Percentiles rank a stretch among this genome's conserved stretches.
Evolutionary conservation across 2,329 filamentous ascomycete species (phyloP).

Genomic region (Pyrenophora seminiperda): DNA sequence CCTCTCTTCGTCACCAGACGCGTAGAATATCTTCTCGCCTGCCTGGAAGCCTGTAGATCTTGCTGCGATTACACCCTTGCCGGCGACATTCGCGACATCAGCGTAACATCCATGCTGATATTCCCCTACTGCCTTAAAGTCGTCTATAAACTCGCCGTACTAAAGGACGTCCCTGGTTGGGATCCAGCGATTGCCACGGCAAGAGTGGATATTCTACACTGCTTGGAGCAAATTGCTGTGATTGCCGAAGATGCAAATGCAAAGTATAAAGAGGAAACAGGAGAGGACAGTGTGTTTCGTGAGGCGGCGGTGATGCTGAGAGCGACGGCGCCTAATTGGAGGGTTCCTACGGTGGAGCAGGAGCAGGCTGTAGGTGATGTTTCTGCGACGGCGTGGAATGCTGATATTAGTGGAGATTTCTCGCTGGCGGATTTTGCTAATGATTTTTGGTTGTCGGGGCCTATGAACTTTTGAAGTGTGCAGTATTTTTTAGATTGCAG

Average conservation of each 20-base stretch:
- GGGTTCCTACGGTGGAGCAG: neutral
- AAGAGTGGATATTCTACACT: slow-evolving; percentile 14
- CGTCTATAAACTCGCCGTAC: slow-evolving; percentile 16
- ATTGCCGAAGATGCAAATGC: slow-evolving; percentile 14
- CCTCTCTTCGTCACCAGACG: slow-evolving; percentile 15
- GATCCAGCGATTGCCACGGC: slow-evolving; percentile 15
- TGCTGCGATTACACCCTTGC: slow-evolving; percentile 17
- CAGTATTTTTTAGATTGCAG: neutral
- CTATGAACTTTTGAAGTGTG: slow-evolving; percentile 11
- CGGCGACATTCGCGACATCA: slow-evolving; percentile 7
- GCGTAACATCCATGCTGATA: slow-evolving; percentile 17
- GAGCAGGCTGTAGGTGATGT: neutral
- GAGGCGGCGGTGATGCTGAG: slow-evolving; percentile 20
- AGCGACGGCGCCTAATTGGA: slow-evolving; percentile 19
- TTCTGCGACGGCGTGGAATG: neutral
- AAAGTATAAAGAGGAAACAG: slow-evolving; percentile 14
- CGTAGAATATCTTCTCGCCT: slow-evolving; percentile 19
- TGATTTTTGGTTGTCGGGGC: slow-evolving; percentile 22
- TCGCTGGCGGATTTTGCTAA: slow-evolving; percentile 21
- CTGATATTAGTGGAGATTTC: slow-evolving; percentile 8
- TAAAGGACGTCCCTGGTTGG: slow-evolving; percentile 22
- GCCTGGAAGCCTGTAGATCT: slow-evolving; percentile 16
- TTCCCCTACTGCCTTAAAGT: slow-evolving; percentile 22
- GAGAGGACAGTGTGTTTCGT: slow-evolving; percentile 23
- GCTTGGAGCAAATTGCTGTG: slow-evolving; percentile 16